Percentiles rank a stretch among this genome's conserved stretches.
Conservation (phyloP, 2,329 filamentous ascomycete species). For the Pseudonectria buxi region DNA sequence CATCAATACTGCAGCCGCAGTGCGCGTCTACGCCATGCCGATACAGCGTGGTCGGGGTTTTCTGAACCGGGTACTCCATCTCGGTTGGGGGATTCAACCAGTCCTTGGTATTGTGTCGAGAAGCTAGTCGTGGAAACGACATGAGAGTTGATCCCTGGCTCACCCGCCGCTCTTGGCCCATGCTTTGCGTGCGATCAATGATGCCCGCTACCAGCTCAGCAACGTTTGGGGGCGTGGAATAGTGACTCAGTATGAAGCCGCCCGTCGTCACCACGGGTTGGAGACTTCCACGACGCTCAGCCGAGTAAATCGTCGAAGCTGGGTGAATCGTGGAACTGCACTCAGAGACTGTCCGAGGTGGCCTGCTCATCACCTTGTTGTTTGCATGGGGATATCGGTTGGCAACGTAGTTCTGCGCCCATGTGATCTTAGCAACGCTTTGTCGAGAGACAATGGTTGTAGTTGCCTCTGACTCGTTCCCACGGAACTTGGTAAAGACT, state of each 20-base stretch:
- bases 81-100: slow-evolving; percentile 22
- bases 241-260: slow-evolving; percentile 16
- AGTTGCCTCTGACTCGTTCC: slow-evolving; percentile 11
- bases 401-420: slow-evolving; percentile 13
- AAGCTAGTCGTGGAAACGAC: slow-evolving; percentile 28
- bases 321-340: slow-evolving; percentile 13
- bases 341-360: slow-evolving; percentile 14
- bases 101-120: slow-evolving; percentile 27
- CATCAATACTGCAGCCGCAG: slow-evolving; percentile 6
- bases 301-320: slow-evolving; percentile 3
- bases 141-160: slow-evolving; percentile 22
- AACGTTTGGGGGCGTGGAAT: slow-evolving; percentile 10
- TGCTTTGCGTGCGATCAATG: slow-evolving; percentile 9
- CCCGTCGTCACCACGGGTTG: slow-evolving; percentile 2
- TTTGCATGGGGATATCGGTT: slow-evolving; percentile 1
- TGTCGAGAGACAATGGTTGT: slow-evolving; percentile 24
- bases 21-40: slow-evolving; percentile 27
- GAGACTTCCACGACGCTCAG: slow-evolving; percentile 10
- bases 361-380: not conserved
- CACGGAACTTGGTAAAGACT: slow-evolving; percentile 13
- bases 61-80: slow-evolving; percentile 8
- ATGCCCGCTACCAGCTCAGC: slow-evolving; percentile 15
- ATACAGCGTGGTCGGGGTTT: slow-evolving; percentile 15
- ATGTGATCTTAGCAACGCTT: slow-evolving; percentile 26
- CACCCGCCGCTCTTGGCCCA: slow-evolving; percentile 8